Evolutionary conservation across 352 stramenopile genomes (phyloP), one percentile per base, ranked within the genome.

Genomic region (Proteromonas lacertae): DNA sequence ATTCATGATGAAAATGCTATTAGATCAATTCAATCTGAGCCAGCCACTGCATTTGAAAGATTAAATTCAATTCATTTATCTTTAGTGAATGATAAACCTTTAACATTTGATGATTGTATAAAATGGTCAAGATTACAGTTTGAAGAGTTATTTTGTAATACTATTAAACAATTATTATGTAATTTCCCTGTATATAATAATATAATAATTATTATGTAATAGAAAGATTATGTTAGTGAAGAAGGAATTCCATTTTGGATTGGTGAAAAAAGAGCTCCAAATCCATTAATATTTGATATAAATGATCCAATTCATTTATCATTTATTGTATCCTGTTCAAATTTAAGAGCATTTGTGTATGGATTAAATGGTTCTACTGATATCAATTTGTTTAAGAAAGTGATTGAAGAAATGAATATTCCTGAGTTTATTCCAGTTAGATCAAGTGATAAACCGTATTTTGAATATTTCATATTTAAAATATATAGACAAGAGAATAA

Each of bases 141-240:
- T 53, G 77, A 96, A 49, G 63, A 83, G 14, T 53, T 93, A 3
- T 98, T 96, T 57, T 69, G 71, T 55, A 95, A 94, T 54, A 71
- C 89, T 45, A 91, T 97, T 44, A 79, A 77, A 25, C 70, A 90
- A 46, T 62, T 99, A 32, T 52, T 97, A 17, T 64, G 92, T 60
- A 96, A 96, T 55, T 99, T 98, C 46, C 88, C 88, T 5, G 41
- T 78, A 25, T 74, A 96, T 9, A 26, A 9, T 26, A 4, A 9
- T 9, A 9, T 26, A 9, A 26, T 4, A 9, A 9, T 26, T 4
- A 26, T 9, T 26, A 25, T 9, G 30, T 9, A 25, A 9, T 9
- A 9, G 9, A 9, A 9, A 25, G 4, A 9, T 9, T 23, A 35
- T 25, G 9, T 25, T 23, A 9, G 4, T 4, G 5, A 19, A 37